Percentiles rank a stretch among this genome's conserved stretches.
phyloP scores from a whole-genome alignment of 805 yeast species.

The Scheffersomyces amazonensis region DNA sequence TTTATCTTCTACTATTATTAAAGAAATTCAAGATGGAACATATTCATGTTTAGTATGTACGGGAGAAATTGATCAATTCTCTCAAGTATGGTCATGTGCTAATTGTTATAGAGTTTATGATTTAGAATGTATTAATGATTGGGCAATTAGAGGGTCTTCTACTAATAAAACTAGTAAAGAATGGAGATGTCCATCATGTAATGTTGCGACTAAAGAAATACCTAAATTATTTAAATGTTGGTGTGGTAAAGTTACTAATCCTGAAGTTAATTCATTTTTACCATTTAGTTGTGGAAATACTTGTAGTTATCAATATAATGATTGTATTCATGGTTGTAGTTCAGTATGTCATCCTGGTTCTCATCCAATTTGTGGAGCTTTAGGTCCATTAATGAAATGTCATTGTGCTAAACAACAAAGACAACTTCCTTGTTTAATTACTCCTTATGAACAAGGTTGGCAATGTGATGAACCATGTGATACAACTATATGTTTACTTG shows the following conservation, averaged over 20 bases:
- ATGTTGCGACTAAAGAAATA: conserved; percentile 43
- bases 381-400: conserved; percentile 70
- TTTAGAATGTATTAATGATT: conserved; percentile 75
- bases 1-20: conserved; percentile 41
- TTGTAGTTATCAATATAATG: conserved; percentile 54
- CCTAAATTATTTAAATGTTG: conserved; percentile 73
- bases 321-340: conserved; percentile 74
- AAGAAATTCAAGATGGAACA: conserved; percentile 63
- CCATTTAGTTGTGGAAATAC: conserved; percentile 92
- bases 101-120: conserved; percentile 83
- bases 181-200: conserved; percentile 91
- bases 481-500: conserved; percentile 59
- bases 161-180: conserved; percentile 50
- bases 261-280: conserved; percentile 48
- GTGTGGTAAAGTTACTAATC: conserved; percentile 81
- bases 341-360: conserved; percentile 86
- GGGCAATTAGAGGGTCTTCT: conserved; percentile 79
- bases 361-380: conserved; percentile 76
- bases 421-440: conserved; percentile 71
- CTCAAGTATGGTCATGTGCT: conserved; percentile 76
- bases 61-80: conserved; percentile 64
- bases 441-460: conserved; percentile 70
- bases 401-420: conserved; percentile 66
- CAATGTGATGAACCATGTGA: conserved; percentile 61
- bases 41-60: conserved; percentile 89